Evolutionary conservation across 306 rosid genomes (phyloP).

Genomic region (Prunus mume): DNA sequence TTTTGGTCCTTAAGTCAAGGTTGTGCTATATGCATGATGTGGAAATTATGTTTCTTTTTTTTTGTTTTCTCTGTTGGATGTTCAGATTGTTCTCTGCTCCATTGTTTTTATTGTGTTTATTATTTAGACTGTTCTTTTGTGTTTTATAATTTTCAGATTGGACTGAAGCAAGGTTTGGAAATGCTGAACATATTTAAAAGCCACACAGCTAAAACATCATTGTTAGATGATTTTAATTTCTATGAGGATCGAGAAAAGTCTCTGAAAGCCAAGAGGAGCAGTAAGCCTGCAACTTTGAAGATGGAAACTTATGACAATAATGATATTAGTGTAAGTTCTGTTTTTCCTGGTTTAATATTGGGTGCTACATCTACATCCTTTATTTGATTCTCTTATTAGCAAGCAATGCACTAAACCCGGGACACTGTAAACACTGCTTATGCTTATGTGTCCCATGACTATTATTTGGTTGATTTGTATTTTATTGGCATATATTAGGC

Average conservation of each 20-base stretch:
- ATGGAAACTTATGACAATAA: slow-evolving; percentile 28
- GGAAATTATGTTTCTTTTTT: not conserved
- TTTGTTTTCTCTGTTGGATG: not conserved
- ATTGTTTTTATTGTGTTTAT: not conserved
- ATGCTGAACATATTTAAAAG: slow-evolving; percentile 73
- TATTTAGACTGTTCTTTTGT: not conserved
- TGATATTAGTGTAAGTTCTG: slow-evolving; percentile 33
- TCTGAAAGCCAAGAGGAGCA: slow-evolving; percentile 28
- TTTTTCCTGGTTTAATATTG: not conserved
- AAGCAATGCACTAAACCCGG: not conserved
- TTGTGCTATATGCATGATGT: too few species aligned
- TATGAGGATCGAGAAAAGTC: slow-evolving; percentile 59
- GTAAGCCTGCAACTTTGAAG: slow-evolving; percentile 35
- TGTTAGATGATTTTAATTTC: slow-evolving; percentile 73
- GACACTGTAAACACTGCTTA: not conserved
- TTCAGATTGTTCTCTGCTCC: not conserved
- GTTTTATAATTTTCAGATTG: slow-evolving; percentile 47
- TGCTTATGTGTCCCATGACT: not conserved
- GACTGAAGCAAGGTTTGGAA: slow-evolving; percentile 64
- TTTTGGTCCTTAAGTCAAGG: too few species aligned
- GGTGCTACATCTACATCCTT: not conserved
- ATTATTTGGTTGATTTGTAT: not conserved
- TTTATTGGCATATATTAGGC: too few species aligned
- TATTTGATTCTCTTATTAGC: not conserved
- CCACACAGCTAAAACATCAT: slow-evolving; percentile 42